Conservation (phyloP, 2,329 filamentous ascomycete genomes). For the Cryoendolithus antarcticus region DNA sequence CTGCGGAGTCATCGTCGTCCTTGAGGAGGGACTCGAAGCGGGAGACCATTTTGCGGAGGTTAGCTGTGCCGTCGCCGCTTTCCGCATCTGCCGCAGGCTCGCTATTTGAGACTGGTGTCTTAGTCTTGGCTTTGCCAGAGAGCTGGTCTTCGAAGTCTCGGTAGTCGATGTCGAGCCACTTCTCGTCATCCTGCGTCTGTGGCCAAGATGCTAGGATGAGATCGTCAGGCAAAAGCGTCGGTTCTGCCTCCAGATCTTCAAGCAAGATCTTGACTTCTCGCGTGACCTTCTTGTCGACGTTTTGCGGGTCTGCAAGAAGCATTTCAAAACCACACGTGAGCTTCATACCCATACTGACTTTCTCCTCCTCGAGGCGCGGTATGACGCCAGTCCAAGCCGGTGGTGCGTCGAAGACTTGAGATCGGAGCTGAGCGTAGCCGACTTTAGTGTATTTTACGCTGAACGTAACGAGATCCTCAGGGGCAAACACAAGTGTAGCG, state of each 20-base stretch:
- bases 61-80: slow-evolving; percentile 29
- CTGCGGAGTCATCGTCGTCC: slow-evolving; percentile 66
- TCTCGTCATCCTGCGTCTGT: slow-evolving; percentile 64
- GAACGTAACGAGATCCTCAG: slow-evolving; percentile 64
- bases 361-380: slow-evolving; percentile 23
- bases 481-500: slow-evolving; percentile 51
- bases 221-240: slow-evolving; percentile 58
- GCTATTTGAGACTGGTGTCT: background rate
- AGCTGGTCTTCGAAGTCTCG: slow-evolving; percentile 79
- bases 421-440: slow-evolving; percentile 79
- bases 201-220: slow-evolving; percentile 63
- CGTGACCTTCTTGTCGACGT: slow-evolving; percentile 54
- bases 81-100: too few relatives aligned
- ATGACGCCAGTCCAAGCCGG: slow-evolving; percentile 42
- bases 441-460: slow-evolving; percentile 78
- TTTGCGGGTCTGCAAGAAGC: slow-evolving; percentile 55
- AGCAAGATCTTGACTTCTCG: slow-evolving; percentile 67
- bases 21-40: slow-evolving; percentile 89
- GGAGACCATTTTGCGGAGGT: slow-evolving; percentile 81
- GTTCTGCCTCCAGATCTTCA: slow-evolving; percentile 61
- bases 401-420: slow-evolving; percentile 63
- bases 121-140: slow-evolving; percentile 32
- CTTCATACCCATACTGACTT: slow-evolving; percentile 71
- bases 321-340: slow-evolving; percentile 85
- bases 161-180: slow-evolving; percentile 87